Percentiles rank a stretch among this genome's conserved stretches.
phyloP scores from a whole-genome alignment of 2,329 filamentous ascomycete species.

The Fusarium sp. region DNA sequence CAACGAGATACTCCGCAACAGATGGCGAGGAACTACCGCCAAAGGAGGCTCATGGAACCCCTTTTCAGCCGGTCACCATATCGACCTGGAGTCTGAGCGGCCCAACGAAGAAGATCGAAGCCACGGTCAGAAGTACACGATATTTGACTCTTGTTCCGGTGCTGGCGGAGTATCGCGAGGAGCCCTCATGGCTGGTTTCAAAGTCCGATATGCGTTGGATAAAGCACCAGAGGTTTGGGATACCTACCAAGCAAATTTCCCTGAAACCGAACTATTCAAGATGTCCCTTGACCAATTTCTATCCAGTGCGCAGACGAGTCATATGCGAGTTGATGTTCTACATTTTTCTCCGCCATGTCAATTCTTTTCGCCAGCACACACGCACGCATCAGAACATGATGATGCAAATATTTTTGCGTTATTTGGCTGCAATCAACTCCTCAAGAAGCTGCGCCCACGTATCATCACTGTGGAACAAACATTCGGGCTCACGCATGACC shows the following conservation, averaged over 20 bases:
- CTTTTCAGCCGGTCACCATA: not conserved
- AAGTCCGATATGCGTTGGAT: slow-evolving; percentile 72
- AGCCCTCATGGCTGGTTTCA: slow-evolving; percentile 65
- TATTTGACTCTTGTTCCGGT: slow-evolving; percentile 78
- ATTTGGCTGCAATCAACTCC: slow-evolving; percentile 62
- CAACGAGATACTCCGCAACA: slow-evolving; percentile 47
- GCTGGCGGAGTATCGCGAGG: slow-evolving; percentile 76
- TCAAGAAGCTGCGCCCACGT: slow-evolving; percentile 69
- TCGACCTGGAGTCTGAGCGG: slow-evolving; percentile 39
- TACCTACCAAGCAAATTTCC: slow-evolving; percentile 70
- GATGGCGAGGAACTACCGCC: slow-evolving; percentile 43
- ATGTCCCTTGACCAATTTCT: slow-evolving; percentile 62
- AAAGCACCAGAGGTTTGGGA: slow-evolving; percentile 62
- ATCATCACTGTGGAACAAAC: slow-evolving; percentile 84
- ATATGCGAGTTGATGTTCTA: slow-evolving; percentile 68
- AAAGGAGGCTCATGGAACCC: slow-evolving; percentile 48
- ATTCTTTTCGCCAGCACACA: slow-evolving; percentile 77
- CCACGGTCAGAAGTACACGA: slow-evolving; percentile 64
- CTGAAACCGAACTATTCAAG: slow-evolving; percentile 56
- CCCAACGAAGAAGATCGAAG: not conserved
- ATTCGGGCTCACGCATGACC: slow-evolving; percentile 67
- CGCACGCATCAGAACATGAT: slow-evolving; percentile 72
- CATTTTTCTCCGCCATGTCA: slow-evolving; percentile 85
- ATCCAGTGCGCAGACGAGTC: slow-evolving; percentile 33
- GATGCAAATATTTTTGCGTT: slow-evolving; percentile 72